phyloP scores from a whole-genome alignment of 2,329 filamentous ascomycete species.

The Chrysoporthe cubensis region DNA sequence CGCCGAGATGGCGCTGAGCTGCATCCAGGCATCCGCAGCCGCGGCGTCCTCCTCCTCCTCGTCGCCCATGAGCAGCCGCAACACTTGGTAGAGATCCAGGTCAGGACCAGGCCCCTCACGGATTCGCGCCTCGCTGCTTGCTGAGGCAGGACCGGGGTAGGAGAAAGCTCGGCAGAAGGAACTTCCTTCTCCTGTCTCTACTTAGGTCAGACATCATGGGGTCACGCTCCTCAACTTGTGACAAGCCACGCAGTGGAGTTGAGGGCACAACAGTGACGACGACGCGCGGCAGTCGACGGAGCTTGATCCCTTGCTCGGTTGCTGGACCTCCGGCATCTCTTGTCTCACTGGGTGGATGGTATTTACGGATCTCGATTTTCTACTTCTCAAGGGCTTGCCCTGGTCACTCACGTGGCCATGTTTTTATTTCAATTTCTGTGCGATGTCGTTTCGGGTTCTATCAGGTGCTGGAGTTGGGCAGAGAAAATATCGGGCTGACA shows the following conservation, averaged over 20 bases:
- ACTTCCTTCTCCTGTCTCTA: background rate
- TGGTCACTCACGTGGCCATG: constrained; percentile 10
- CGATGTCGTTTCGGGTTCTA: constrained; percentile 11
- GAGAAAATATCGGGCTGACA: background rate
- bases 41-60: constrained; percentile 37
- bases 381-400: background rate
- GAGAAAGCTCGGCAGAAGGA: background rate
- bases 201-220: too few species aligned
- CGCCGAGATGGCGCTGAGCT: constrained; percentile 76
- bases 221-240: constrained; percentile 16
- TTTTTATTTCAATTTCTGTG: constrained; percentile 10
- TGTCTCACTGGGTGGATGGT: background rate
- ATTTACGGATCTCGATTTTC: background rate
- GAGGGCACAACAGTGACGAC: background rate
- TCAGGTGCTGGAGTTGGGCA: constrained; percentile 12
- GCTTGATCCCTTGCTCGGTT: background rate
- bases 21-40: constrained; percentile 44
- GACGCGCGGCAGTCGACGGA: background rate
- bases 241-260: constrained; percentile 19
- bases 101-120: background rate
- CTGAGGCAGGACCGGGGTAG: background rate
- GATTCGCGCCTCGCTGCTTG: too few species aligned
- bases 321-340: background rate
- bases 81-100: constrained; percentile 38
- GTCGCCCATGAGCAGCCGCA: constrained; percentile 45